A percentile compares a stretch with the other conserved stretches of the same genome.
Conservation (phyloP, 148 eudicot genomes). For the Cornus suecica region DNA sequence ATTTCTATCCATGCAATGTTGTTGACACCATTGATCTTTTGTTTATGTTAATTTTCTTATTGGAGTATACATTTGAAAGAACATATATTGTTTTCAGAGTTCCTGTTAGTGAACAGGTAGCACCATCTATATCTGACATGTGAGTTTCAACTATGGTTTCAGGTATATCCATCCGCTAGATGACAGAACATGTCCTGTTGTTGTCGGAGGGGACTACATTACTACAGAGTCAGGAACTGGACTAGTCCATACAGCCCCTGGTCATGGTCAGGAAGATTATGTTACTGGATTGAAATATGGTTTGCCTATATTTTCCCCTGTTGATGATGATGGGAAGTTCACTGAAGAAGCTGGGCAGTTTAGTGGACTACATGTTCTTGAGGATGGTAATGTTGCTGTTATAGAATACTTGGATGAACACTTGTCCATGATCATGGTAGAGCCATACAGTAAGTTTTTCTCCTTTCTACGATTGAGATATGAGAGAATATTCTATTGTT, state of each 20-base stretch:
- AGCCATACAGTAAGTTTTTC: conserved; percentile 72
- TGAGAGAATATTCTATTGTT: not conserved
- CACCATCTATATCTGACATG: conserved; percentile 1
- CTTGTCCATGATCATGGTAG: conserved; percentile 73
- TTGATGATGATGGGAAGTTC: conserved; percentile 91
- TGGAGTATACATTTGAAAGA: not conserved
- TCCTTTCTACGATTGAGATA: conserved; percentile 1
- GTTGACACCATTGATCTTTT: not conserved
- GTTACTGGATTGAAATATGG: conserved; percentile 86
- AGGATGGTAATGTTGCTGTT: conserved; percentile 80
- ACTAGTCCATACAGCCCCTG: conserved; percentile 98
- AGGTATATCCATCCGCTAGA: conserved; percentile 85
- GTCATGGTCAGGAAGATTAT: conserved; percentile 99
- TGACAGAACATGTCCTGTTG: conserved; percentile 81
- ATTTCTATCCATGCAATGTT: not conserved
- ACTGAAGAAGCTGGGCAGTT: conserved; percentile 93
- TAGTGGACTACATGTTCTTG: conserved; percentile 81
- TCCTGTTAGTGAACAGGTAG: not conserved
- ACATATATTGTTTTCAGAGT: not conserved
- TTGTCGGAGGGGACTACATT: conserved; percentile 91
- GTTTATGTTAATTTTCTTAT: not conserved
- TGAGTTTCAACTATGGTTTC: conserved; percentile 14
- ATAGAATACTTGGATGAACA: conserved; percentile 71
- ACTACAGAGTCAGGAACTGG: conserved; percentile 99
- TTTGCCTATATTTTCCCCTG: conserved; percentile 82